A percentile compares a stretch with the other conserved stretches of the same genome.
These are phyloP conservation scores for Tricladium varicosporioides DNA, from an alignment of 2,329 filamentous ascomycete genomes.

Conservation along the genomic window DNA sequence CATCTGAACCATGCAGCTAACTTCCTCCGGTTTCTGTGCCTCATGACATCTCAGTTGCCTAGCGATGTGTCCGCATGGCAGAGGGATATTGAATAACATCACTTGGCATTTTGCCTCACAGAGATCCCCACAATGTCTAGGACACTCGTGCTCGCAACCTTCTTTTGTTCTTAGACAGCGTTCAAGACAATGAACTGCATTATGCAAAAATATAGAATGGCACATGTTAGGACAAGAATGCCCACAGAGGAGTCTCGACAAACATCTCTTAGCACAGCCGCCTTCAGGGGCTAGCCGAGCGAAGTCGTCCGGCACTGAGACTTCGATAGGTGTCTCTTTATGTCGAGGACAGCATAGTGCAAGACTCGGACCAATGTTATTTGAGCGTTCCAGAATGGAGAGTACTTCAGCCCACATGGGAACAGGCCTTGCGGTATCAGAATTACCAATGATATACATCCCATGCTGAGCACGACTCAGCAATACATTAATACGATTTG, in stretches of 20 bases:
- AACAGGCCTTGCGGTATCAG: conserved; percentile 53
- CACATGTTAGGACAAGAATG: conserved; percentile 47
- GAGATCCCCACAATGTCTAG: conserved; percentile 40
- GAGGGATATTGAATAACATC: conserved; percentile 29
- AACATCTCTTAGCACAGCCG: conserved; percentile 38
- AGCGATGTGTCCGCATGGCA: conserved; percentile 43
- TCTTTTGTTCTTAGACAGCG: conserved; percentile 41
- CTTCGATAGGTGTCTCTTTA: conserved; percentile 46
- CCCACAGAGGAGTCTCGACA: conserved; percentile 41
- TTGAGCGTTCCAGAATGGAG: conserved; percentile 44
- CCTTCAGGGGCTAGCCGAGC: conserved; percentile 54
- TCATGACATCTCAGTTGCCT: conserved; percentile 38
- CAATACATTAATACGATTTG: conserved; percentile 68
- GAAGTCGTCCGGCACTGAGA: conserved; percentile 58
- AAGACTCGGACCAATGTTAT: conserved; percentile 49
- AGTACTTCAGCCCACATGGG: conserved; percentile 64
- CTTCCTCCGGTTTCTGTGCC: conserved; percentile 41
- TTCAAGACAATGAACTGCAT: conserved; percentile 44
- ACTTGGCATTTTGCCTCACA: conserved; percentile 41
- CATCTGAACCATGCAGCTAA: conserved; percentile 50
- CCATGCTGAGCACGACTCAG: conserved; percentile 65
- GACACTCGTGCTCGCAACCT: conserved; percentile 46
- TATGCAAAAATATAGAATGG: conserved; percentile 47
- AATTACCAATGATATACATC: conserved; percentile 69
- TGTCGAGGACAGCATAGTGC: conserved; percentile 61